phyloP scores from a whole-genome alignment of 1,284 basidiomycete species.

The Caloboletus inedulis region DNA sequence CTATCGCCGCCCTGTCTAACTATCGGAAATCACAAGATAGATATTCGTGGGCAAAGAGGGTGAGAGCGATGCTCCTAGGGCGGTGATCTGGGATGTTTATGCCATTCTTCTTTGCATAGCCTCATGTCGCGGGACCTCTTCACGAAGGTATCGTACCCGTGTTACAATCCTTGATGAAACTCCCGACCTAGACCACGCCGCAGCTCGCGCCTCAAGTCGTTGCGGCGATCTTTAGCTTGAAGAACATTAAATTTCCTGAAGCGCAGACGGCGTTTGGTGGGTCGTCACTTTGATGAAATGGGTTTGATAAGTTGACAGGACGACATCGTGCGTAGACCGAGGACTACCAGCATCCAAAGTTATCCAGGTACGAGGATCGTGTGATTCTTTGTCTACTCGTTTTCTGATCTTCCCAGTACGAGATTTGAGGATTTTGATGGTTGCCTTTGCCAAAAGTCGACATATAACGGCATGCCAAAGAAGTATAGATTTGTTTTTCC shows the following conservation, averaged over 20 bases:
- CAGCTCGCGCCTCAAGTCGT: slow-evolving; percentile 28
- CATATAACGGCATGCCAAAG: neutral
- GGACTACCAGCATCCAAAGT: slow-evolving; percentile 20
- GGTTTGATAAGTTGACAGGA: neutral
- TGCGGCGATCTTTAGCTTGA: slow-evolving; percentile 19
- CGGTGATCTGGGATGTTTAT: neutral
- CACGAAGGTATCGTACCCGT: slow-evolving; percentile 16
- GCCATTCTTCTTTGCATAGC: slow-evolving; percentile 6
- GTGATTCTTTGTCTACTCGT: neutral
- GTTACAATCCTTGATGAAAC: neutral
- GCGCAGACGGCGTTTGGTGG: slow-evolving; percentile 17
- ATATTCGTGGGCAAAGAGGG: slow-evolving; percentile 21
- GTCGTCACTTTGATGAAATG: neutral
- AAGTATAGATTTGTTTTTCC: neutral
- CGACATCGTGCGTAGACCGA: slow-evolving; percentile 10
- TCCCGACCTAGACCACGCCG: neutral
- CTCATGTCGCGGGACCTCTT: slow-evolving; percentile 31
- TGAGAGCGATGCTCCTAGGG: slow-evolving; percentile 4
- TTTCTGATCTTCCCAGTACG: slow-evolving; percentile 14
- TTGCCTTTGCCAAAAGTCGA: neutral
- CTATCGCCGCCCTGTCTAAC: neutral
- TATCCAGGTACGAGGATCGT: slow-evolving; percentile 17
- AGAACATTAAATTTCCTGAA: slow-evolving; percentile 12
- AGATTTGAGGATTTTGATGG: slow-evolving; percentile 20
- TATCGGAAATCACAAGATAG: slow-evolving; percentile 13